These are phyloP conservation scores for Aspergillus biplanus DNA, from an alignment of 495 filamentous ascomycete genomes.

Conservation along the genomic window DNA sequence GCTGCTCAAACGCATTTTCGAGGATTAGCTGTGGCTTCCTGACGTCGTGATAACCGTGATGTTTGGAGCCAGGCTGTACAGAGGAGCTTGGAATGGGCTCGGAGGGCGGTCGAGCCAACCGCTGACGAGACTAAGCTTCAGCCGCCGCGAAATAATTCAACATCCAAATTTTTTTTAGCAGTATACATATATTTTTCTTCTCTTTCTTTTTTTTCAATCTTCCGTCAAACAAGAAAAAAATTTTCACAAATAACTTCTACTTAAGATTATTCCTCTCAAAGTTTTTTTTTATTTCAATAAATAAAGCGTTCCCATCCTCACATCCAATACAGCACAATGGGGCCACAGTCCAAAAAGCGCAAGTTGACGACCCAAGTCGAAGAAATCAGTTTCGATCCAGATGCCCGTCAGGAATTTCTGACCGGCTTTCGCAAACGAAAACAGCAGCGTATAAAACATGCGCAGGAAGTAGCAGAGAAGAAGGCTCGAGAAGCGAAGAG, in stretches of 20 bases:
- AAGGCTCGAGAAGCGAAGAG: slow-evolving; percentile 75
- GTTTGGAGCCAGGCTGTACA: slow-evolving; percentile 24
- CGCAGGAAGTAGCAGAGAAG: slow-evolving; percentile 74
- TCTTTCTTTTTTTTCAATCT: no score
- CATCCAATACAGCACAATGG: slow-evolving; percentile 34
- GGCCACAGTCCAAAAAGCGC: slow-evolving; percentile 64
- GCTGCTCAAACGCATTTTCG: slow-evolving; percentile 63
- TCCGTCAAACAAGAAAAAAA: no score
- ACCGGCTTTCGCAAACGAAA: slow-evolving; percentile 98
- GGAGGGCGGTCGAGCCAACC: slow-evolving; percentile 34
- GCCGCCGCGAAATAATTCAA: slow-evolving; percentile 1
- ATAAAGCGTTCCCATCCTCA: background rate
- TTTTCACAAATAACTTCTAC: background rate
- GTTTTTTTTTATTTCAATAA: no score
- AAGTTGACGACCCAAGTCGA: slow-evolving; percentile 64
- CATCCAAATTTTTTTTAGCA: slow-evolving; percentile 19
- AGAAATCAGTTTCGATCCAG: slow-evolving; percentile 82
- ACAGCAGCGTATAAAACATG: slow-evolving; percentile 76
- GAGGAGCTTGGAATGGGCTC: slow-evolving; percentile 21
- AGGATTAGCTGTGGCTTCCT: slow-evolving; percentile 25
- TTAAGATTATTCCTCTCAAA: slow-evolving; percentile 8
- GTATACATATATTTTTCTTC: background rate
- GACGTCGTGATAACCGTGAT: slow-evolving; percentile 21
- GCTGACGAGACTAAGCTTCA: slow-evolving; percentile 21
- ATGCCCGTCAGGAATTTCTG: slow-evolving; percentile 79